Base-by-base conservation (phyloP, 2,329 filamentous ascomycete genomes). In the Xylaria sp. region DNA sequence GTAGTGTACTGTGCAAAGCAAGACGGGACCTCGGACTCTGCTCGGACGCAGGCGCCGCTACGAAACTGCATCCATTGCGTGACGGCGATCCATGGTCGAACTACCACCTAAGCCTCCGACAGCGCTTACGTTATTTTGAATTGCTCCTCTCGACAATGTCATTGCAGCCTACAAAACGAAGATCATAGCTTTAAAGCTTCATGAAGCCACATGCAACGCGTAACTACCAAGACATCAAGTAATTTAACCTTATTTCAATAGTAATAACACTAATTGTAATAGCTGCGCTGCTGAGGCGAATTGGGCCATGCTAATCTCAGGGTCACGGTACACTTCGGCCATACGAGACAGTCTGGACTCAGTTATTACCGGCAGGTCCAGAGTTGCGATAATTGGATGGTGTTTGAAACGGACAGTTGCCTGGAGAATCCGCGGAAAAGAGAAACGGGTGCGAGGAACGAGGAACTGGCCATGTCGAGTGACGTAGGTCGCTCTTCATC, bases 401-500 rank as follows among this genome's bases (percentile, higher is more conserved):
- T 42, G 46, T 28, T 53, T 49, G 38, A 49, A n/a, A n/a, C 17
- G 17, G 9, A 51, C 15, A 48, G 20, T 53, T 26, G 49, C 26
- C 49, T 33, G 26, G 23, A 53, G n/a, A 40, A 4, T 48, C 48
- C 28, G 57, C 48, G 48, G 36, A n/a, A 46, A 23, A 40, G 28
- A 48, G 36, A 51, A 15, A 11, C 31, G 10, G 9, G 20, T 46
- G 36, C 60, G 28, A 56, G 51, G 31, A 38, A 63, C 17, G 38
- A 48, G 36, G 6, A 46, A 54, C 20, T 6, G 42, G 59, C 20
- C 48, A 48, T 67, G 56, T 59, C 48, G 58, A 64, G 66, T 68
- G 66, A 68, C 66, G 66, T 64, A 67, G 60, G 60, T 64, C 64
- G 42, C 15, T 54, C 53, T 42, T 31, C 6, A 38, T 56, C 44